phyloP scores from a whole-genome alignment of 129 eudicot species.

The Apium graveolens region DNA sequence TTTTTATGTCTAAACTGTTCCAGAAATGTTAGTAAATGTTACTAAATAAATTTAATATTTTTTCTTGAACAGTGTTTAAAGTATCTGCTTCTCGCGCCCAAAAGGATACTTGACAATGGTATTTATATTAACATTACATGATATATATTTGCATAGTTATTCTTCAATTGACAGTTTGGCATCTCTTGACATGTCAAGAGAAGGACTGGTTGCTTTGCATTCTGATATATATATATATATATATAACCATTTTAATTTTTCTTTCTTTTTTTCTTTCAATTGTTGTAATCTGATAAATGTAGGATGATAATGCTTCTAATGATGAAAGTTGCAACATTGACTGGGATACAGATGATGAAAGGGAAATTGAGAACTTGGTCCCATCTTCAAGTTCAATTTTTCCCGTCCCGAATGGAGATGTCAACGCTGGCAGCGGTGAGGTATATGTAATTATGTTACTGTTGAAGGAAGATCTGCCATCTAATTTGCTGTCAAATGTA shows the following conservation, averaged over 20 bases:
- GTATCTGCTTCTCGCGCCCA: not conserved
- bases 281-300: conserved; percentile 14
- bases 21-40: not conserved
- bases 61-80: conserved; percentile 8
- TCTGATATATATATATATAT: not conserved
- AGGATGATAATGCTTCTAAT: conserved; percentile 46
- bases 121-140: not conserved
- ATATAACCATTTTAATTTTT: no score
- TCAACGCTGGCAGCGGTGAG: conserved; percentile 22
- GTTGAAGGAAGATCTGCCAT: not conserved
- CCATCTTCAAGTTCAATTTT: conserved; percentile 26
- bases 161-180: not conserved
- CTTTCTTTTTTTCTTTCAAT: not conserved
- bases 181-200: not conserved
- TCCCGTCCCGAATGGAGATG: conserved; percentile 34
- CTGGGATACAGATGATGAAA: conserved; percentile 76
- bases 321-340: conserved; percentile 47
- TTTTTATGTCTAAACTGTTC: not conserved
- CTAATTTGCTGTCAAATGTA: not conserved
- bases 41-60: not conserved
- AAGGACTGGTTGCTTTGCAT: not conserved
- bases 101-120: conserved; percentile 3
- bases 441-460: conserved; percentile 21
- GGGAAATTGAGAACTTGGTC: conserved; percentile 35
- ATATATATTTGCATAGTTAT: not conserved